Evolutionary conservation across 306 rosid species (phyloP), one percentile per base, ranked within the genome.

Genomic region (Elaeagnus macrophylla): DNA sequence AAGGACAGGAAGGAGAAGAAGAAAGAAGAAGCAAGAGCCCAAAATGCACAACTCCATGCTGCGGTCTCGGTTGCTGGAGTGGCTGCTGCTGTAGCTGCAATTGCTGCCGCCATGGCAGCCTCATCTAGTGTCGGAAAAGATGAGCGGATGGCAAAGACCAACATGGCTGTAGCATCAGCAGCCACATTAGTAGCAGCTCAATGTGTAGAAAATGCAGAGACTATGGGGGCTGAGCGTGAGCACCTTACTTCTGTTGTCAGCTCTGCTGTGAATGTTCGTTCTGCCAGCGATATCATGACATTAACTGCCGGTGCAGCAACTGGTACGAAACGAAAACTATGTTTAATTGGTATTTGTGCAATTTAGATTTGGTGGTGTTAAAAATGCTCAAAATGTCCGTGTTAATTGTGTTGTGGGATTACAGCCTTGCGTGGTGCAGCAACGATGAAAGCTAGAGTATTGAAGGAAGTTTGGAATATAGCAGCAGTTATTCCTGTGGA

Each of bases 391-490:
- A 3, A 45, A 14, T 73, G 53, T 37, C 40, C 25, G 54, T 10
- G 40, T 54, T 44, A 18, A 12, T 56, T 45, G 46, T 25, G 32
- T 3, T 25, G 32, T 25, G 2, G 32, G 32, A 25, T 25, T 25
- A 54, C 72, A 91, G 96, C 99, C 8, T 62, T 93, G 65, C 91
- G 94, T 38, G 99, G 99, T 41, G 99, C 96, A 2, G 96, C 99
- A 2, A 93, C 99, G 14, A 64, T 93, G 71, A 93, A 84, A 82
- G 94, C 99, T n/a, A 83, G 99, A 81, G 81, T 89, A 6, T 65
- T 82, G 59, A 93, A 84, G 79, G 99, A 93, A 61, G 94, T 93
- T 35, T 93, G 88, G 96, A 93, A 83, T 69, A 73, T 85, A 48
- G 99, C 99, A 1, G 82, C 99, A 0, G 95, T 82, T 10, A 87